Evolutionary conservation across 2,329 filamentous ascomycete genomes (phyloP).

Genomic region (Aspergillus amoenus): DNA sequence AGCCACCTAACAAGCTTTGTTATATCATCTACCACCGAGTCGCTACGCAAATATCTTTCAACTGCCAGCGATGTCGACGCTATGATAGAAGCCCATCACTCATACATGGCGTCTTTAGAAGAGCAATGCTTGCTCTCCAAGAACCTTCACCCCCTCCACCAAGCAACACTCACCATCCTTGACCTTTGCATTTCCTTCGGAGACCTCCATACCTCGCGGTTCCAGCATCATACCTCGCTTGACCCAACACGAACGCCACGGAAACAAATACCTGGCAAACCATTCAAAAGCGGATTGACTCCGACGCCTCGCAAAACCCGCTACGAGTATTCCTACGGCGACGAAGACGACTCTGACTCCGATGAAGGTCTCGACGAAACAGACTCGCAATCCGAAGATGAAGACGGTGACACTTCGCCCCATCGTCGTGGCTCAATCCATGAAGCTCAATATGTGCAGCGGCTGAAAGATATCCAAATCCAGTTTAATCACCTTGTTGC

Average conservation of each 20-base stretch:
- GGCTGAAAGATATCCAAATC: conserved; percentile 57
- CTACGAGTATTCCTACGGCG: conserved; percentile 21
- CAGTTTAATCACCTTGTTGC: conserved; percentile 66
- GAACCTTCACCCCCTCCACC: conserved; percentile 68
- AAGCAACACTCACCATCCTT: conserved; percentile 71
- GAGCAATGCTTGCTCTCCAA: conserved; percentile 69
- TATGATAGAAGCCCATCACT: conserved; percentile 71
- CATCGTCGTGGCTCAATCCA: conserved; percentile 33
- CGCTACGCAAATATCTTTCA: conserved; percentile 59
- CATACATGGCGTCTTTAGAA: conserved; percentile 62
- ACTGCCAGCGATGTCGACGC: conserved; percentile 71
- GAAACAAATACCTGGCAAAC: conserved; percentile 31
- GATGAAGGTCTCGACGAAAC: conserved; percentile 31
- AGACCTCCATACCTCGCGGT: conserved; percentile 53
- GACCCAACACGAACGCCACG: background rate
- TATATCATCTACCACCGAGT: conserved; percentile 58
- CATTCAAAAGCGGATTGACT: conserved; percentile 18
- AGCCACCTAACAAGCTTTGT: conserved; percentile 75
- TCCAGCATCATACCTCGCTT: conserved; percentile 24
- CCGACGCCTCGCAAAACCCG: conserved; percentile 35
- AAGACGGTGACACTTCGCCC: background rate
- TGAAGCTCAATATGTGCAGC: conserved; percentile 49
- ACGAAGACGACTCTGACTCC: conserved; percentile 22
- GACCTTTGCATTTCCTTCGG: conserved; percentile 72
- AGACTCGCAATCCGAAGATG: conserved; percentile 13